phyloP scores from a whole-genome alignment of 2,329 filamentous ascomycete genomes.

The Trichoderma guizhouense region DNA sequence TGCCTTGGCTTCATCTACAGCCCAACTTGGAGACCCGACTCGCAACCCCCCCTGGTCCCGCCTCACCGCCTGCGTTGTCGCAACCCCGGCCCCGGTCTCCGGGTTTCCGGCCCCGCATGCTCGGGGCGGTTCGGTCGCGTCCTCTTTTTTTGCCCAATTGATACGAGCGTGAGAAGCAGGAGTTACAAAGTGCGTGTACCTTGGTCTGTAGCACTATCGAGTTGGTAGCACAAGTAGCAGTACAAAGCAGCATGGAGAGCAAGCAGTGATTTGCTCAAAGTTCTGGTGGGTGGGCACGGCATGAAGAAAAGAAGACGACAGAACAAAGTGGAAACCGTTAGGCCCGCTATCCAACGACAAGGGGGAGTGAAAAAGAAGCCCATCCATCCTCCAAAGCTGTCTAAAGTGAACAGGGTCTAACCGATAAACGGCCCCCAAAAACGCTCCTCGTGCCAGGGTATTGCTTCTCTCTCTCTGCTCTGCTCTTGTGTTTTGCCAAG shows the following conservation, averaged over 20 bases:
- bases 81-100: constrained; percentile 20
- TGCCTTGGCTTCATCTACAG: constrained; percentile 1
- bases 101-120: constrained; percentile 18
- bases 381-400: background rate
- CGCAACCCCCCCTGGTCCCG: background rate
- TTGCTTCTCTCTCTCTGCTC: background rate
- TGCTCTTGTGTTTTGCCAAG: background rate
- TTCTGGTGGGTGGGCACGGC: background rate
- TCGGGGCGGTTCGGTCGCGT: constrained; percentile 16
- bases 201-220: background rate
- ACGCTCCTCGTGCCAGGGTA: background rate
- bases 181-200: background rate
- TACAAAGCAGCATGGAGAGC: background rate
- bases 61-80: constrained; percentile 16
- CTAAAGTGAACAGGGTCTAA: background rate
- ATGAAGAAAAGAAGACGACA: background rate
- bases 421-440: constrained; percentile 7
- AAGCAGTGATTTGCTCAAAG: background rate
- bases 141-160: background rate
- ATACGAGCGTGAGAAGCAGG: background rate
- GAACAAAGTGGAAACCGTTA: background rate
- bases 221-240: background rate
- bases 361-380: background rate
- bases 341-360: background rate
- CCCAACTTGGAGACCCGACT: constrained; percentile 5